Percentiles rank a stretch among this genome's conserved stretches.
phyloP scores from a whole-genome alignment of 192 early-diverging fungal genomes.

The Mortierella antarctica region DNA sequence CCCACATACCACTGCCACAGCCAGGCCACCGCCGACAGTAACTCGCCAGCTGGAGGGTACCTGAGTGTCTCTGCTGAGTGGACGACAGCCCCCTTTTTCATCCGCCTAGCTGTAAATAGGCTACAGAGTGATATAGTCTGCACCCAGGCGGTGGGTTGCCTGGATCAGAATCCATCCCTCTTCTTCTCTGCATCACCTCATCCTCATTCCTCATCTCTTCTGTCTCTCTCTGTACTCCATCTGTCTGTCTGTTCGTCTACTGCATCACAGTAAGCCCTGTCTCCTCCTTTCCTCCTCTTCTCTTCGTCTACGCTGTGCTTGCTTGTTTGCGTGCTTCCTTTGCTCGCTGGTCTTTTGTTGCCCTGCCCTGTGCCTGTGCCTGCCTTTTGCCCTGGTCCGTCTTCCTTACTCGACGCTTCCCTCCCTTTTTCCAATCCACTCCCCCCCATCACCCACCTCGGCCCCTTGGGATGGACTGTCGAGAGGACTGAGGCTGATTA shows the following conservation, averaged over 20 bases:
- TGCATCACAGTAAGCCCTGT: background rate
- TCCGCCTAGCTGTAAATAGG: no score
- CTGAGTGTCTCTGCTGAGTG: no score
- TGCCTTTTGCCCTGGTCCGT: background rate
- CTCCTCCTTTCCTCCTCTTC: background rate
- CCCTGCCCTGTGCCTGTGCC: background rate
- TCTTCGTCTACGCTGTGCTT: background rate
- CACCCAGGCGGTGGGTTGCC: background rate
- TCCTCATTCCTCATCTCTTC: slow-evolving; percentile 3
- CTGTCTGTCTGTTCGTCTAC: background rate
- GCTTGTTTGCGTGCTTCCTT: background rate
- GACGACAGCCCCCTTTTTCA: no score
- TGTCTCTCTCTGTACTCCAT: background rate
- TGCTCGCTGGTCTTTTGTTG: background rate
- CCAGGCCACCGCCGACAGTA: no score
- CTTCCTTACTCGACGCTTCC: background rate
- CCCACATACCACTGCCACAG: no score
- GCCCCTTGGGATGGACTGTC: background rate
- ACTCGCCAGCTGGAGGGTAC: no score
- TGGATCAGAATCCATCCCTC: background rate
- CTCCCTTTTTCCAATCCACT: background rate
- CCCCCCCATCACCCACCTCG: no score
- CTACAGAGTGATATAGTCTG: no score
- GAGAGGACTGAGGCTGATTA: background rate
- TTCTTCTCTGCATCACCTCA: background rate